Conservation (phyloP, 1,139 yeast genomes). For the Candida tropicalis region DNA sequence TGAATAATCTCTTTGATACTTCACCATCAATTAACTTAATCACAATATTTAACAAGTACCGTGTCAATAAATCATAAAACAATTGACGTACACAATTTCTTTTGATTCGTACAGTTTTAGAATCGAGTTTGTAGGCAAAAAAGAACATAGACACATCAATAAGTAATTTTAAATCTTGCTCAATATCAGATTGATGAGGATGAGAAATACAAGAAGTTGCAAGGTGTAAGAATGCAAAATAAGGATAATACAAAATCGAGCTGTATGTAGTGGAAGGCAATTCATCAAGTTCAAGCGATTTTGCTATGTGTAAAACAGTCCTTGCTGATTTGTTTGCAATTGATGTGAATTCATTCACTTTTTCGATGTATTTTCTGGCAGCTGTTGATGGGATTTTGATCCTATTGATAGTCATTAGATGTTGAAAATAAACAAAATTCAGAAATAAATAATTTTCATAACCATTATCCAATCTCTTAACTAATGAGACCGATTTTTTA, state of each 20-base stretch:
- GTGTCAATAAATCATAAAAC: conserved; percentile 12
- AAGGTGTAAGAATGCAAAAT: conserved; percentile 35
- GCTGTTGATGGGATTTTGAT: conserved; percentile 2
- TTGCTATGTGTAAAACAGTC: conserved; percentile 31
- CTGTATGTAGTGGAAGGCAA: conserved; percentile 27
- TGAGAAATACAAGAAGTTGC: conserved; percentile 30
- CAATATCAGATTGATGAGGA: conserved; percentile 28
- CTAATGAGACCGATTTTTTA: conserved; percentile 7
- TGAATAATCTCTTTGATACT: background rate
- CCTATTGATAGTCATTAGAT: conserved; percentile 37
- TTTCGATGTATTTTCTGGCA: background rate
- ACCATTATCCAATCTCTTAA: conserved; percentile 10
- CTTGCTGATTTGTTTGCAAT: conserved; percentile 35
- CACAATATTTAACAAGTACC: conserved; percentile 8
- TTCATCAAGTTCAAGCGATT: conserved; percentile 21
- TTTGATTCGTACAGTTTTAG: conserved; percentile 3
- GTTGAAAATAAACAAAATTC: conserved; percentile 33
- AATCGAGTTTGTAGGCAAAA: conserved; percentile 15
- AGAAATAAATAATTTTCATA: conserved; percentile 23
- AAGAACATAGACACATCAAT: conserved; percentile 29
- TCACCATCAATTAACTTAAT: conserved; percentile 1
- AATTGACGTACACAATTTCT: conserved; percentile 10
- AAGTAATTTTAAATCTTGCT: conserved; percentile 31
- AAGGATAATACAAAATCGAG: conserved; percentile 36
- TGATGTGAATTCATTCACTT: conserved; percentile 3